Evolutionary conservation across 768 basidiomycete species (phyloP), one percentile per base, ranked within the genome.

Genomic region (Naganishia friedmannii): DNA sequence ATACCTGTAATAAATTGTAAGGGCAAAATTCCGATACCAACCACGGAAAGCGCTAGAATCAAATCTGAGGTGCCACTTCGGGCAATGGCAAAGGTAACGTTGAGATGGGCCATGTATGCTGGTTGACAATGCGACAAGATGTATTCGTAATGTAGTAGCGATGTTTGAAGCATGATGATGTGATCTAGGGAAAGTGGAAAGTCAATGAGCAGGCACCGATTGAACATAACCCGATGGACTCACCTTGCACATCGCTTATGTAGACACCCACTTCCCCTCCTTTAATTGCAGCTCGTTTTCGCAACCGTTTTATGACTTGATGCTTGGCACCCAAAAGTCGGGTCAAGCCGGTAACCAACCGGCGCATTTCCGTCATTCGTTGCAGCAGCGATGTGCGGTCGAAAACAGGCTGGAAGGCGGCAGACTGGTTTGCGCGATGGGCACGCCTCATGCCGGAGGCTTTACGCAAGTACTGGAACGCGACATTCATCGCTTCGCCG

Each of bases 231-330:
- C 6, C 7, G 7, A 23, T 0, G 56, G 29, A 74, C 83, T 56
- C 73, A 92, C 93, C 93, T 83, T 93, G 91, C 1, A 97, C 86
- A 79, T 97, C 93, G 28, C 91, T 91, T 82, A 94, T 86, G 77
- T 95, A 92, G 2, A 93, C 90, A 13, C 87, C 88, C 28, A 95
- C 86, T 73, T 92, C 91, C 26, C 74, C 70, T 75, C 78, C 72
- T 78, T 86, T 66, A 86, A 80, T 78, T 56, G 68, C 79, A 0
- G 92, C 83, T 21, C 93, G 84, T 79, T 95, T 94, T 74, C 87
- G 84, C 67, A 94, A 83, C 74, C 90, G 88, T 2, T 88, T 85
- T 37, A 94, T 84, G 8, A 97, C 90, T 78, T 93, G 89, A 6
- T 86, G 87, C 81, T 96, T 96, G 26, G 89, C 85, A 0, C 87